Evolutionary conservation across 176 grass and related monocot genomes (phyloP), one percentile per base, ranked within the genome.

Genomic region (Paspalum vaginatum): DNA sequence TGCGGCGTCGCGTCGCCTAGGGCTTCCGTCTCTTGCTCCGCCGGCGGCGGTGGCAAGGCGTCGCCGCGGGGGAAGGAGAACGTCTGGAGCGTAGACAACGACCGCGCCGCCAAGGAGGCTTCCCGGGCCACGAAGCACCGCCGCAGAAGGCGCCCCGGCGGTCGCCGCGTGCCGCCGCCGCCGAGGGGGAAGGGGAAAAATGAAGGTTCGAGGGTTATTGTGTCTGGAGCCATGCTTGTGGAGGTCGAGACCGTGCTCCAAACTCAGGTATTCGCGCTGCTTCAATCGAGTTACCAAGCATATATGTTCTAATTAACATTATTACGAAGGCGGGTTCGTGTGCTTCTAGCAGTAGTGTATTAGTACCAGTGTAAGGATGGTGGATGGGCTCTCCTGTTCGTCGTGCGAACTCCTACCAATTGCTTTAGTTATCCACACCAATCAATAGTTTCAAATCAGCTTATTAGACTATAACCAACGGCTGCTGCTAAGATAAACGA

Each of bases 161-260:
- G 78, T 48, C 65, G 74, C 11, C 78, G 74, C 61, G 47, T 66
- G 40, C 26, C 82, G 22, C 78, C 70, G 56, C 73, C 77, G 26
- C 68, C 62, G 66, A 83, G 79, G n/a, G n/a, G n/a, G 82, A 91
- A 71, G 51, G 83, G 71, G 53, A 41, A 76, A 39, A 84, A 91
- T 55, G 79, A 76, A 15, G 76, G 44, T 37, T 82, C 74, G 24
- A 85, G 79, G 68, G 76, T 99, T 90, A 60, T 93, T 59, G 86
- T 95, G 56, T 99, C 96, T 13, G 86, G 96, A 9, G 73, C 90
- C 55, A 99, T 99, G 96, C 84, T 99, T 2, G 64, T 95, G 87
- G 92, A 99, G 81, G 81, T 99, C 75, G 96, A 99, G 87, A 90
- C 81, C 9, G 90, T 99, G 70, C 93, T 99, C 51, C 96, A 99